Base-by-base conservation (phyloP, 192 early-diverging fungal genomes). In the Gryganskiella cystojenkinii region DNA sequence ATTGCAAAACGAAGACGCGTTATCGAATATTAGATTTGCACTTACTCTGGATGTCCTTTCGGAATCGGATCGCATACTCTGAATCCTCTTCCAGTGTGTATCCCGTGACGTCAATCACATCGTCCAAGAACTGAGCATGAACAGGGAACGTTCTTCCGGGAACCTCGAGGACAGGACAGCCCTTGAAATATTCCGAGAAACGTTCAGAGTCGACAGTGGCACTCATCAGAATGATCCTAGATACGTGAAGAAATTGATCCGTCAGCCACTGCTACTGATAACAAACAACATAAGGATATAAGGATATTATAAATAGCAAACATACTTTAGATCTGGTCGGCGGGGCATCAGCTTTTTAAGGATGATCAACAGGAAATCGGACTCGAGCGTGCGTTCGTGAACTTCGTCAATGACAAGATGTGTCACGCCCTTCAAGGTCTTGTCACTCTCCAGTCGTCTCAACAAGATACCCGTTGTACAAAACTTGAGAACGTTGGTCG, bases 321-420 rank as follows among this genome's bases (percentile, higher is more conserved):
- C 80, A 27, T 90, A 82, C 71, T 81, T 82, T 4, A 95, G 50
- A 56, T 91, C 90, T 1, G 71, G 66, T 1, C 85, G 74, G 34
- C 43, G 47, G 17, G 81, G 53, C 31, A 82, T 61, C 15, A 95
- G 78, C 17, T 86, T 83, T 45, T 81, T 83, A 46, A 94, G 74
- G 31, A 89, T 79, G 43, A 94, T 81, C 19, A 95, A 40, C 54
- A 95, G 64, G 64, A 95, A 94, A 73, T 95, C 93, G 10, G 85
- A 87, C 61, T 94, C 93, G 15, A 95, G 70, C 0, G 82, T 86
- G 10, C 93, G 81, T 61, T 95, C 93, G 61, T 95, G 93, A 3
- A 93, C 89, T 70, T 95, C 93, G 68, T 95, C 93, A 1, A 95
- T 86, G 15, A 95, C 76, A 9, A 95, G 81, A 51, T 92, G 89